Conservation (phyloP, 805 yeast genomes). For the Lipomyces yamadae region DNA sequence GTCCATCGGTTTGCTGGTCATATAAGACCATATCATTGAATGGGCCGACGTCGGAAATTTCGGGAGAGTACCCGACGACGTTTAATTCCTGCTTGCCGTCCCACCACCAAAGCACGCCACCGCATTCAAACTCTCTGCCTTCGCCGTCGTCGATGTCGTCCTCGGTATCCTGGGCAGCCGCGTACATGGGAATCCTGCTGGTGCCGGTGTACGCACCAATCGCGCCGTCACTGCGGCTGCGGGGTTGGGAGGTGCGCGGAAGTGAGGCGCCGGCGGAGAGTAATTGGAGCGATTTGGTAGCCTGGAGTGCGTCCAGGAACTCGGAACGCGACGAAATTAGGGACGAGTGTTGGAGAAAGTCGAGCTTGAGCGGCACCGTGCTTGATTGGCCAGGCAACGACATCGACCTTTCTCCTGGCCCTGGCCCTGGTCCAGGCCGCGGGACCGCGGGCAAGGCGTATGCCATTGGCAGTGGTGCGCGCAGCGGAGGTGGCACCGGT, state of each 20-base stretch:
- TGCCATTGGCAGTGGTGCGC: neutral
- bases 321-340: slow-evolving; percentile 43
- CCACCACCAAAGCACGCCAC: slow-evolving; percentile 49
- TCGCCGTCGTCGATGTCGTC: slow-evolving; percentile 30
- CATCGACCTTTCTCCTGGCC: neutral
- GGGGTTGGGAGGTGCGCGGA: slow-evolving; percentile 6
- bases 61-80: slow-evolving; percentile 36
- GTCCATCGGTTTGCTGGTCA: neutral
- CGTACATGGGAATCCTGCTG: neutral
- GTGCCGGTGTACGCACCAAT: neutral
- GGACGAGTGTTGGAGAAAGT: slow-evolving; percentile 25
- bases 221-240: slow-evolving; percentile 4
- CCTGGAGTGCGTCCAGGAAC: slow-evolving; percentile 49
- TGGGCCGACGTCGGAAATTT: neutral
- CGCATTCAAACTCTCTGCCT: slow-evolving; percentile 46
- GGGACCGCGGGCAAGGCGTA: neutral
- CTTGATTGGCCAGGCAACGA: neutral
- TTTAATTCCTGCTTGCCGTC: slow-evolving; percentile 47
- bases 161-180: slow-evolving; percentile 2
- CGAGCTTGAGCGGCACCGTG: slow-evolving; percentile 34
- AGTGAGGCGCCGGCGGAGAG: slow-evolving; percentile 42
- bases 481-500: neutral
- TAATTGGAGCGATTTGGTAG: slow-evolving; percentile 51
- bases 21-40: neutral
- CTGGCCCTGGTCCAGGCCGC: too few species aligned